phyloP scores from a whole-genome alignment of 2,329 filamentous ascomycete genomes.

The Aspergillus transmontanensis region DNA sequence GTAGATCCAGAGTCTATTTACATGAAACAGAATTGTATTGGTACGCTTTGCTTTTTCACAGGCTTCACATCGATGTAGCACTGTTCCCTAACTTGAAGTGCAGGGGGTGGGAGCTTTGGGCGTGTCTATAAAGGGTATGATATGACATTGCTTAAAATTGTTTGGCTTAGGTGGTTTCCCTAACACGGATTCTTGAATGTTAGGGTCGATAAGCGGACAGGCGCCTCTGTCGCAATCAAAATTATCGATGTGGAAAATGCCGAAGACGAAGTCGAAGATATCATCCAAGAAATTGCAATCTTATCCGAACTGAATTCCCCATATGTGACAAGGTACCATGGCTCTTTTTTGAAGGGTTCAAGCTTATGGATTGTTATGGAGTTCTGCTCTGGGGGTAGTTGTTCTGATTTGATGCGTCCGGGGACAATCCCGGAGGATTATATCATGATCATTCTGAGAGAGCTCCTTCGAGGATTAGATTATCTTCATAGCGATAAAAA shows the following conservation, averaged over 20 bases:
- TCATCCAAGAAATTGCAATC: conserved; percentile 98
- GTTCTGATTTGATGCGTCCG: conserved; percentile 92
- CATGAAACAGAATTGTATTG: conserved; percentile 89
- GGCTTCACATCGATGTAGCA: not conserved
- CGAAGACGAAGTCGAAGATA: conserved; percentile 98
- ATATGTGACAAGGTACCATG: conserved; percentile 97
- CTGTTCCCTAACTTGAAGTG: conserved; percentile 25
- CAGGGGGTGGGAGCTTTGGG: conserved; percentile 95
- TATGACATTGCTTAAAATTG: conserved; percentile 1
- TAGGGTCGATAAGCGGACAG: conserved; percentile 89
- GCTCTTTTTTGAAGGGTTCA: conserved; percentile 92
- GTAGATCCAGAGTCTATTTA: conserved; percentile 90
- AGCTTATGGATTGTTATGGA: conserved; percentile 99
- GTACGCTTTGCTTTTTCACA: conserved; percentile 49
- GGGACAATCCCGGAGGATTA: conserved; percentile 91
- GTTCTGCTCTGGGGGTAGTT: conserved; percentile 95
- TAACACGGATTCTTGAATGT: conserved; percentile 11
- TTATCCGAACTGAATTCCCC: conserved; percentile 93
- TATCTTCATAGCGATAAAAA: conserved; percentile 97
- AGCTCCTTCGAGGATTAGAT: conserved; percentile 84
- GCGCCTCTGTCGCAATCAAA: conserved; percentile 95
- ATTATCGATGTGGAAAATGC: conserved; percentile 98
- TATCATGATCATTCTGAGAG: conserved; percentile 91
- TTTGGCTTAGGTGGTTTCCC: not conserved
- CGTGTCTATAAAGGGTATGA: conserved; percentile 95